Evolutionary conservation across 1,284 basidiomycete species (phyloP), one percentile per base, ranked within the genome.

Genomic region (Leccinum angustisporum): DNA sequence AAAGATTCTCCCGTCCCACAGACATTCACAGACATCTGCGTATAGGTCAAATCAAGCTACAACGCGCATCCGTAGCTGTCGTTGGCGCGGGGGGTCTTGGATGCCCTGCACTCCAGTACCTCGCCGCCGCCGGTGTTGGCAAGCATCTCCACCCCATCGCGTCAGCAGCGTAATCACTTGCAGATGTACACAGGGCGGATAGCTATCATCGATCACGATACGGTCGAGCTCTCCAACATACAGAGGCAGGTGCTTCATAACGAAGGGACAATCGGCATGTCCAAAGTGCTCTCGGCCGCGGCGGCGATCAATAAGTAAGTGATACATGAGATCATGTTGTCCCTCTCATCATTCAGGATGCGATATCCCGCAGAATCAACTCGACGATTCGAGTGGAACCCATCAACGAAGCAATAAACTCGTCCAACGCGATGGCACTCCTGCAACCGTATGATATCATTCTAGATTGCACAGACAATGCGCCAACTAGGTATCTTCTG

Each of bases 1-100:
- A 9, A 54, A 5, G 34, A 54, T 53, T 46, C 30, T 52, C 62
- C 18, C 31, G 8, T 62, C 13, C 16, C 18, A 33, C 57, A 54
- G 6, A 58, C 11, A 36, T 51, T 64, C 50, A 57, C 25, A 27
- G 25, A 52, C 8, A 52, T 4, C 16, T 38, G 54, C 33, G 27
- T 54, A 46, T 68, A 97, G 95, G 91, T 27, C 97, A 99, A 77
- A 75, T 95, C 21, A 91, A 87, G 68, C 79, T 99, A 9, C 86
- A 87, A 62, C 68, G 79, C 6, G 86, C 95, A 0, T 88, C 87
- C 3, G 88, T 97, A 0, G 87, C 90, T 2, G 93, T 99, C 1
- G 86, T 99, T 4, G 97, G 97, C 18, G 97, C 96, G 2, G 97
- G 97, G 0, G 97, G 97, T 4, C 83, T 99, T 7, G 97, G 97